These are phyloP conservation scores for Debaryomyces maramus DNA, from an alignment of 805 yeast species.

Conservation along the genomic window DNA sequence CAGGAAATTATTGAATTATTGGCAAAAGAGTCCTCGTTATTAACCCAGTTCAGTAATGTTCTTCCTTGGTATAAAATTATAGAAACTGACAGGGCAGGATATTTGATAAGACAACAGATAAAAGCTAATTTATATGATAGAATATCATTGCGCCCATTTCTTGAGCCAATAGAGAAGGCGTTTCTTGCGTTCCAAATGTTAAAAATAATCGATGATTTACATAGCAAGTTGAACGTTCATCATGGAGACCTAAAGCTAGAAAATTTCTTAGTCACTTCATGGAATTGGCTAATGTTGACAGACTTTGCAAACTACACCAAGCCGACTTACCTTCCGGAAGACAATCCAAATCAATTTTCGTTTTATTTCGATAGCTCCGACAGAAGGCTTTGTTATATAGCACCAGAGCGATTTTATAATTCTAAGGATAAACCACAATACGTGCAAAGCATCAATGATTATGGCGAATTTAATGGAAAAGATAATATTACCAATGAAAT, in stretches of 20 bases:
- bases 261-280: slow-evolving; percentile 79
- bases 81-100: slow-evolving; percentile 91
- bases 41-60: slow-evolving; percentile 57
- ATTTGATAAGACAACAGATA: slow-evolving; percentile 78
- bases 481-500: slow-evolving; percentile 52
- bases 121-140: slow-evolving; percentile 85
- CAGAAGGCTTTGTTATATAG: slow-evolving; percentile 84
- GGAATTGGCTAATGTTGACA: slow-evolving; percentile 81
- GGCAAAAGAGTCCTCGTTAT: slow-evolving; percentile 36
- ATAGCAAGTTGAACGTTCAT: slow-evolving; percentile 50
- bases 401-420: slow-evolving; percentile 82
- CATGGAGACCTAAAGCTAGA: slow-evolving; percentile 96
- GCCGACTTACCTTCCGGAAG: slow-evolving; percentile 84
- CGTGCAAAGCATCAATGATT: slow-evolving; percentile 22
- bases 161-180: slow-evolving; percentile 74
- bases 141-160: slow-evolving; percentile 81
- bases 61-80: slow-evolving; percentile 71
- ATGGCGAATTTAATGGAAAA: slow-evolving; percentile 21
- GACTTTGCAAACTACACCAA: slow-evolving; percentile 81
- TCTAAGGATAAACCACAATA: slow-evolving; percentile 23
- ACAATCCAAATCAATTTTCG: slow-evolving; percentile 88
- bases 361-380: slow-evolving; percentile 91
- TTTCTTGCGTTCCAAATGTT: slow-evolving; percentile 85
- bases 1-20: slow-evolving; percentile 24
- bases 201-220: slow-evolving; percentile 62